A percentile compares a stretch with the other conserved stretches of the same genome.
Conservation (phyloP, 371 early-diverging fungal genomes). For the Dichotomocladium elegans region DNA sequence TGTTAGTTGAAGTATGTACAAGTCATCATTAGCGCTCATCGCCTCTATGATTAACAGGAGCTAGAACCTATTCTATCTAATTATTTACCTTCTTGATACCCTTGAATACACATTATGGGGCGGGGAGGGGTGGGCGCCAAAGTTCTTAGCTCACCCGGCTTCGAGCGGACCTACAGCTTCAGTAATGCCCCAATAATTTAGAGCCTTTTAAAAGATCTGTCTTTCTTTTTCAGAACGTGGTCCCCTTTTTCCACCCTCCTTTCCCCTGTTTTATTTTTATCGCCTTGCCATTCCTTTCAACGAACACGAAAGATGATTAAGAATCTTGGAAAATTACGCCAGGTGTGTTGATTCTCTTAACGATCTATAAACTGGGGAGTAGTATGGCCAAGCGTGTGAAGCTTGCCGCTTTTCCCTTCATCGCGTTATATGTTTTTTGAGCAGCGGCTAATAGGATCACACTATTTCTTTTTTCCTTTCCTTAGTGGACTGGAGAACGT, state of each 20-base stretch:
- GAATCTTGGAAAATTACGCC: conserved; percentile 68
- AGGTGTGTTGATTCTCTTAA: conserved; percentile 31
- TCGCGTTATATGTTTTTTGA: background rate
- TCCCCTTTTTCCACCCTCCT: conserved; percentile 3
- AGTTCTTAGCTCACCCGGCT: too few relatives aligned
- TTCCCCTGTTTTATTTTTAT: conserved; percentile 8
- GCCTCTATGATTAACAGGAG: conserved; percentile 4
- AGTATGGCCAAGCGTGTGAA: too few relatives aligned
- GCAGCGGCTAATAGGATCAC: background rate
- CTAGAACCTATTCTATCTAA: conserved; percentile 4
- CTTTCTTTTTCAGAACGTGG: conserved; percentile 9
- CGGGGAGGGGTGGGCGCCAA: too few relatives aligned
- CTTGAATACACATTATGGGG: too few relatives aligned
- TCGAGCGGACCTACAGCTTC: too few relatives aligned
- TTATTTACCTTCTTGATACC: background rate
- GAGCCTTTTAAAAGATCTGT: background rate
- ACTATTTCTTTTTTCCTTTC: too few relatives aligned
- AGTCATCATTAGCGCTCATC: too few relatives aligned
- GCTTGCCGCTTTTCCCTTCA: background rate
- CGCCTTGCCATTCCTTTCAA: conserved; percentile 5
- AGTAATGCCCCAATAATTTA: too few relatives aligned
- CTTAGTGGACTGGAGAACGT: conserved; percentile 49
- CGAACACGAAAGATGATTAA: conserved; percentile 45
- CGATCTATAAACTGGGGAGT: background rate
- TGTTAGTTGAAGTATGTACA: too few relatives aligned